Evolutionary conservation across 139 green algal species (phyloP).

Genomic region (Chlorella sp.): DNA sequence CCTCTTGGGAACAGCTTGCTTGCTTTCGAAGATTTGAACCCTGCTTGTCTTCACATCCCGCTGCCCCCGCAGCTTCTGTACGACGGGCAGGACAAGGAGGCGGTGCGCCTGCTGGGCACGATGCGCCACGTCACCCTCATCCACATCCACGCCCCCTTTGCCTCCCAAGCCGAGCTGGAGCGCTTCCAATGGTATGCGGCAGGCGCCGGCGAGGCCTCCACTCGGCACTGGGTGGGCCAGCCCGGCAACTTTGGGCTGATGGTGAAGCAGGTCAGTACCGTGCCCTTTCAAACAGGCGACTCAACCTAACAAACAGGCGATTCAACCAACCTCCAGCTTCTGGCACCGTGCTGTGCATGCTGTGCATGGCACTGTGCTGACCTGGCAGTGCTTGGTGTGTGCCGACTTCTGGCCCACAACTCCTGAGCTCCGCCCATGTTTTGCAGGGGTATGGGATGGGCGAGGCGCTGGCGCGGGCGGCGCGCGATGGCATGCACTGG

Average conservation of each 20-base stretch:
- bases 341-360: too few species aligned
- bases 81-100: constrained; percentile 52
- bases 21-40: neutral
- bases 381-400: too few species aligned
- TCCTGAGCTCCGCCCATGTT: too few species aligned
- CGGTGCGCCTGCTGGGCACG: constrained; percentile 32
- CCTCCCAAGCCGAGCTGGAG: constrained; percentile 9
- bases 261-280: constrained; percentile 55
- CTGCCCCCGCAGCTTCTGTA: constrained; percentile 53
- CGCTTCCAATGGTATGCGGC: neutral
- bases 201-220: neutral
- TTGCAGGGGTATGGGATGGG: constrained; percentile 17
- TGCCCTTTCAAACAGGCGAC: neutral
- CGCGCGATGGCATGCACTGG: constrained; percentile 47
- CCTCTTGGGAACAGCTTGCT: too few species aligned
- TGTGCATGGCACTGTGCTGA: too few species aligned
- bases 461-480: constrained; percentile 43
- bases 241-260: constrained; percentile 70
- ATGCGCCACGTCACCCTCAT: constrained; percentile 40
- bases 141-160: constrained; percentile 49
- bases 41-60: too few species aligned
- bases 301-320: neutral
- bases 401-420: too few species aligned
- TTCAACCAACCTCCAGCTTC: too few species aligned
- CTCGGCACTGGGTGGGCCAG: constrained; percentile 43